A percentile compares a stretch with the other conserved stretches of the same genome.
These are phyloP conservation scores for Aspergillus sparsus DNA, from an alignment of 495 filamentous ascomycete genomes.

Conservation along the genomic window DNA sequence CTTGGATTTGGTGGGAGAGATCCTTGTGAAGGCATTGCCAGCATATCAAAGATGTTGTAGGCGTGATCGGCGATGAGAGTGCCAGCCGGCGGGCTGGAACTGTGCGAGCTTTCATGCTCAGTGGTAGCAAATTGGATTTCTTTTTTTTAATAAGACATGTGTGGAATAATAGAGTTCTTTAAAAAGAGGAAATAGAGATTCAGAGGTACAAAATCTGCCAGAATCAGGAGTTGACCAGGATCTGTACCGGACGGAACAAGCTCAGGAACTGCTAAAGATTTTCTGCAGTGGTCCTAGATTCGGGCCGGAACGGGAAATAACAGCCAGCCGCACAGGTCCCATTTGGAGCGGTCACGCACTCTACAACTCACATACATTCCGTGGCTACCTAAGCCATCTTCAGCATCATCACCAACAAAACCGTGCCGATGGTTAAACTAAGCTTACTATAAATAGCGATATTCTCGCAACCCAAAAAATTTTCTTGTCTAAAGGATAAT, in stretches of 20 bases:
- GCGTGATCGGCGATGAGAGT: constrained; percentile 37
- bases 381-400: not conserved
- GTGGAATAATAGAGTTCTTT: not conserved
- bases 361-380: constrained; percentile 1
- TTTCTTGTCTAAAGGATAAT: constrained; percentile 20
- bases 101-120: constrained; percentile 48
- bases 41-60: constrained; percentile 38
- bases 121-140: constrained; percentile 12
- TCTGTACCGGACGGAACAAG: constrained; percentile 5
- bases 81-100: constrained; percentile 43
- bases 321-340: constrained; percentile 4
- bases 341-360: not conserved
- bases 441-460: not conserved
- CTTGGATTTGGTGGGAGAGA: constrained; percentile 28
- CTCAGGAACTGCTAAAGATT: constrained; percentile 17
- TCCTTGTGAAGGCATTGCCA: constrained; percentile 51
- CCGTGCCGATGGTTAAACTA: too few species aligned
- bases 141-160: constrained; percentile 1
- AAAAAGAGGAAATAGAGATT: not conserved
- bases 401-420: not conserved
- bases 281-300: constrained; percentile 20
- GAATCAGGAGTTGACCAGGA: not conserved
- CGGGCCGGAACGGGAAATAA: constrained; percentile 30
- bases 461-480: not conserved
- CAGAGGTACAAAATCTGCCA: not conserved